A percentile compares a stretch with the other conserved stretches of the same genome.
Conservation (phyloP, 164 flowering plant species). For the Aristolochia contorta region DNA sequence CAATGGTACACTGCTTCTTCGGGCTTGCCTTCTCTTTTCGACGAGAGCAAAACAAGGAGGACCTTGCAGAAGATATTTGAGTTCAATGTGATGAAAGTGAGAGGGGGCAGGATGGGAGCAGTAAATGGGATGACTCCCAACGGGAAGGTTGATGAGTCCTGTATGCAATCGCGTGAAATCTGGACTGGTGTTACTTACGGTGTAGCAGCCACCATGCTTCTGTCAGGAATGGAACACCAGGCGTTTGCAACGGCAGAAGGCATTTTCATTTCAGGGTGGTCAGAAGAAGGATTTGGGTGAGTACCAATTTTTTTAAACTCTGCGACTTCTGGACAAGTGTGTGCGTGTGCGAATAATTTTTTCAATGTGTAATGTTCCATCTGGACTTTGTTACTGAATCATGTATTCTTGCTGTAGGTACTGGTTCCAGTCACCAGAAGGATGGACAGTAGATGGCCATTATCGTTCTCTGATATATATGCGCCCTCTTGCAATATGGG, state of each 20-base stretch:
- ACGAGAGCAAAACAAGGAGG: slow-evolving; percentile 55
- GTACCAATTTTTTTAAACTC: slow-evolving; percentile 7
- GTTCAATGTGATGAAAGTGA: slow-evolving; percentile 79
- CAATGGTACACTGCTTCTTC: slow-evolving; percentile 89
- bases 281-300: slow-evolving; percentile 92
- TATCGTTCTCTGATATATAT: slow-evolving; percentile 78
- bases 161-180: slow-evolving; percentile 95
- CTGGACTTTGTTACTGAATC: neutral
- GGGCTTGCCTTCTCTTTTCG: slow-evolving; percentile 75
- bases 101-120: slow-evolving; percentile 88
- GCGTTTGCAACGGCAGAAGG: slow-evolving; percentile 84
- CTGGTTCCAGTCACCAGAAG: slow-evolving; percentile 94
- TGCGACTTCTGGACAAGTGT: neutral
- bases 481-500: slow-evolving; percentile 93
- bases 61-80: slow-evolving; percentile 63
- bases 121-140: slow-evolving; percentile 88
- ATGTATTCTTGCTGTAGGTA: slow-evolving; percentile 31
- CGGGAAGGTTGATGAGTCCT: slow-evolving; percentile 80
- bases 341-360: neutral
- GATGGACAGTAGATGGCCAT: slow-evolving; percentile 78
- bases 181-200: slow-evolving; percentile 93
- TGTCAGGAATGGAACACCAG: slow-evolving; percentile 68
- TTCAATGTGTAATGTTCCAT: neutral
- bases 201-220: slow-evolving; percentile 79
- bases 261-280: slow-evolving; percentile 80